Conservation (phyloP, 257 asterid genomes). For the Rauvolfia tetraphylla region DNA sequence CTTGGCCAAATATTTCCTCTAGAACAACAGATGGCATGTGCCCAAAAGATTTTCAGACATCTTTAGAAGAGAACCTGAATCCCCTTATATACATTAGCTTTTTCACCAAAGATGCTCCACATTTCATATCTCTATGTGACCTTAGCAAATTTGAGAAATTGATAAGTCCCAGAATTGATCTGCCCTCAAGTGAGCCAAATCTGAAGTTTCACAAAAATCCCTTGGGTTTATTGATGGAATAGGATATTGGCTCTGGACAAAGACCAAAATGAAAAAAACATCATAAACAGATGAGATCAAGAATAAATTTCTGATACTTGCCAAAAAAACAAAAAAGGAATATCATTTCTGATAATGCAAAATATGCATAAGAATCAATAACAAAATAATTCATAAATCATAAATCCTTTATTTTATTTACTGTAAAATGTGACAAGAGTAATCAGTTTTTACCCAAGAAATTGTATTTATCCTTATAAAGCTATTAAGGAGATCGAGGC, state of each 20-base stretch:
- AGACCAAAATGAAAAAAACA: background rate
- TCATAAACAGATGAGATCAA: no score
- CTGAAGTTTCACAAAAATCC: background rate
- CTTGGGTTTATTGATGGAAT: background rate
- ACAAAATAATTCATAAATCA: background rate
- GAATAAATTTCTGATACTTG: no score
- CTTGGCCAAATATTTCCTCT: background rate
- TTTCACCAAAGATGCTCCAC: background rate
- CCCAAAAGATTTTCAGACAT: background rate
- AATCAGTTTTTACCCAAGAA: background rate
- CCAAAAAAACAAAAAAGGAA: background rate
- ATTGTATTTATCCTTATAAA: background rate
- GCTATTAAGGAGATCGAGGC: background rate
- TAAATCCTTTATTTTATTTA: background rate
- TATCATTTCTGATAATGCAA: background rate
- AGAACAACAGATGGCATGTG: background rate
- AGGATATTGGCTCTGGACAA: background rate
- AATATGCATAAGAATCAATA: background rate
- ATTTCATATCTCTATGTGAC: background rate
- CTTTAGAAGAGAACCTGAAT: background rate
- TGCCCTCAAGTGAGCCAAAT: background rate
- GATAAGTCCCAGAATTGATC: background rate
- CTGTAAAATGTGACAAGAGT: background rate
- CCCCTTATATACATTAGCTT: background rate
- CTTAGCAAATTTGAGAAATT: background rate